phyloP scores from a whole-genome alignment of 1,284 basidiomycete species.

The Cutaneotrichosporon mucoides region DNA sequence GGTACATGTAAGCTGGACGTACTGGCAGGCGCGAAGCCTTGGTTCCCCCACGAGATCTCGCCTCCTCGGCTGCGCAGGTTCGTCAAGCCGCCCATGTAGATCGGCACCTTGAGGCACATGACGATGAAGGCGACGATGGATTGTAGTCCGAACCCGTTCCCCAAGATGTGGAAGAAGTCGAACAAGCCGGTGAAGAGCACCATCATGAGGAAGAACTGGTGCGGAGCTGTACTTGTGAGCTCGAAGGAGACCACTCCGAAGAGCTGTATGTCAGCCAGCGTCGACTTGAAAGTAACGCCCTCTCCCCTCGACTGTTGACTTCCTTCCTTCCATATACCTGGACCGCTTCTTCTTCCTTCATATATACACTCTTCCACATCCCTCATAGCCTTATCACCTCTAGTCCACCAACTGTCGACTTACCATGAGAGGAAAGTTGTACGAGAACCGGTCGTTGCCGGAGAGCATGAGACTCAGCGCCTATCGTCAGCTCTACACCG shows the following conservation, averaged over 20 bases:
- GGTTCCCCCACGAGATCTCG: conserved; percentile 23
- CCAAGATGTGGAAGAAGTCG: conserved; percentile 28
- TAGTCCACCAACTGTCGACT: too few relatives aligned
- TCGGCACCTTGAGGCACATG: conserved; percentile 30
- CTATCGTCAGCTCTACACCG: conserved; percentile 8
- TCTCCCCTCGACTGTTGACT: too few relatives aligned
- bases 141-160: not conserved
- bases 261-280: conserved; percentile 36
- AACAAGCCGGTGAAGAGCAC: conserved; percentile 30
- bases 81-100: conserved; percentile 32
- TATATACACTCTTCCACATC: too few relatives aligned
- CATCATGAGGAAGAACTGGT: conserved; percentile 37
- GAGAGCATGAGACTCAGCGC: conserved; percentile 30
- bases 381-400: too few relatives aligned
- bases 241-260: conserved; percentile 41
- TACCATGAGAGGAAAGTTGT: conserved; percentile 44
- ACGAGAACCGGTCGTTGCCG: conserved; percentile 16
- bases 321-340: too few relatives aligned
- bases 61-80: conserved; percentile 36
- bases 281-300: conserved; percentile 28
- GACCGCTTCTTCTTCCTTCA: too few relatives aligned
- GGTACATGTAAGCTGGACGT: too few relatives aligned
- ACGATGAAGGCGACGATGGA: not conserved
- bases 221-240: conserved; percentile 25
- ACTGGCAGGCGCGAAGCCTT: conserved; percentile 8